These are phyloP conservation scores for Isochrysis galbana DNA, from an alignment of 78 protist genomes.

Conservation along the genomic window DNA sequence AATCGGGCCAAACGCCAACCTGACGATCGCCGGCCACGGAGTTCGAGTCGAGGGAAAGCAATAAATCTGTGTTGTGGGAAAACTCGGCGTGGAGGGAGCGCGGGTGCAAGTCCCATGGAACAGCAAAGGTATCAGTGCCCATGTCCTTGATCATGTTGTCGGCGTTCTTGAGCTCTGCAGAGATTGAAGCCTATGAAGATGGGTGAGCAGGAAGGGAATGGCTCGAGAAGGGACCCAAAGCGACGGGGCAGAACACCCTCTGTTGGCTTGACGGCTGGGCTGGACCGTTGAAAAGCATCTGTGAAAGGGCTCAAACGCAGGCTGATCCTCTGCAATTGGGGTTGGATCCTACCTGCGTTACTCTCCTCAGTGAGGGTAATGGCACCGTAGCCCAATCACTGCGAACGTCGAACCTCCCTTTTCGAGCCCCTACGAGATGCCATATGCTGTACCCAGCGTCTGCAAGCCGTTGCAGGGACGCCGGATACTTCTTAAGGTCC, in stretches of 20 bases:
- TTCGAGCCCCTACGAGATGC: background rate
- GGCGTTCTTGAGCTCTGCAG: background rate
- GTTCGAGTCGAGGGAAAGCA: background rate
- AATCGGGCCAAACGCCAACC: background rate
- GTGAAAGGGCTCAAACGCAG: too few relatives aligned
- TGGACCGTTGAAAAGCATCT: too few relatives aligned
- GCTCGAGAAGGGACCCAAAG: too few relatives aligned
- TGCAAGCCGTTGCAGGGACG: background rate
- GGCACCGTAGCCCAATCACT: background rate
- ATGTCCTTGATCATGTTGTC: background rate
- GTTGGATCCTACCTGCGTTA: background rate
- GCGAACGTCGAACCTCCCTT: too few relatives aligned
- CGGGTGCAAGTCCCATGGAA: conserved; percentile 15
- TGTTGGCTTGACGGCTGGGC: too few relatives aligned
- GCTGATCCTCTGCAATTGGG: too few relatives aligned
- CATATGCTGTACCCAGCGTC: background rate
- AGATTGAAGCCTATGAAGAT: too few relatives aligned
- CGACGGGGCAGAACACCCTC: too few relatives aligned
- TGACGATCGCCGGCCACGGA: background rate
- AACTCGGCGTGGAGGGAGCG: background rate
- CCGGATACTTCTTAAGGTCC: background rate
- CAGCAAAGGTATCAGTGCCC: background rate
- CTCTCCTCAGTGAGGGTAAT: background rate
- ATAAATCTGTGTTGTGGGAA: conserved; percentile 16
- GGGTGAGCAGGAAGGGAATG: too few relatives aligned